phyloP scores from a whole-genome alignment of 495 filamentous ascomycete genomes.

The Penicillium cosmopolitanum region DNA sequence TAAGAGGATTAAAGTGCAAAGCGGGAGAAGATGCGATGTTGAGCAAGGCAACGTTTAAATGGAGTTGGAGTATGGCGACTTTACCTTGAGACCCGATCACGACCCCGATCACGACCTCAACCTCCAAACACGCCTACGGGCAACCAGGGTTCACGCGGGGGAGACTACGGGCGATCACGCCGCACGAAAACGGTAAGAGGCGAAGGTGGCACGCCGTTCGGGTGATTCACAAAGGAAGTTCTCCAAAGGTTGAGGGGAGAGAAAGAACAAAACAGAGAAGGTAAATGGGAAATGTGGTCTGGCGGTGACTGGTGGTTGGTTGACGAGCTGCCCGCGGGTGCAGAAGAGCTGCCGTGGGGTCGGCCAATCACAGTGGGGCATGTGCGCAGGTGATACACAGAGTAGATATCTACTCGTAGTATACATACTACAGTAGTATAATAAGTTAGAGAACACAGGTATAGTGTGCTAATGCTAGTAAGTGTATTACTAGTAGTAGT shows the following conservation, averaged over 20 bases:
- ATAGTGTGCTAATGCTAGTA: too few relatives aligned
- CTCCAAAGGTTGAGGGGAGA: background rate
- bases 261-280: background rate
- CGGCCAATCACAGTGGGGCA: background rate
- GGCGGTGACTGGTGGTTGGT: constrained; percentile 1
- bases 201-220: background rate
- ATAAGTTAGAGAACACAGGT: too few relatives aligned
- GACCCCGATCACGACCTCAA: background rate
- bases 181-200: background rate
- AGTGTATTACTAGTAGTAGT: too few relatives aligned
- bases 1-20: background rate
- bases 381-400: background rate
- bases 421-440: too few relatives aligned
- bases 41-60: background rate
- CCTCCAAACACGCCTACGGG: too few relatives aligned
- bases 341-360: background rate
- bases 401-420: too few relatives aligned
- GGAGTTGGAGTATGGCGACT: background rate
- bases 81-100: background rate
- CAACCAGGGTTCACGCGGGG: constrained; percentile 5
- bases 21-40: background rate
- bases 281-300: background rate
- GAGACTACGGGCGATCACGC: background rate
- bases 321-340: background rate
- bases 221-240: too few relatives aligned